These are phyloP conservation scores for Sporothrix protearum DNA, from an alignment of 2,329 filamentous ascomycete genomes.

Conservation along the genomic window DNA sequence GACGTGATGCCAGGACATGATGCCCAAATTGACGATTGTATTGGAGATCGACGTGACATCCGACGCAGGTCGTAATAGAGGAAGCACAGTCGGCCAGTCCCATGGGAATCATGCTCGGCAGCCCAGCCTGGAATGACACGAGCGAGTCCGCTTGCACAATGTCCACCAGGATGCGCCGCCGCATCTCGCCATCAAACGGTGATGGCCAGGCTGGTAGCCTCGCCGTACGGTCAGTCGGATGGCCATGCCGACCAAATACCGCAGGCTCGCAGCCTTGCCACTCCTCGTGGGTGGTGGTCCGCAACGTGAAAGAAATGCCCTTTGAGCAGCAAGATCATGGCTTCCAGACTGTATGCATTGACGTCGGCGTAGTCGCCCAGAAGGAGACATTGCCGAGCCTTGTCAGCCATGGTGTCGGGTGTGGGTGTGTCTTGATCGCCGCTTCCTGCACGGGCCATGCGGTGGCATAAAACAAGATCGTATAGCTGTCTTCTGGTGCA, in stretches of 20 bases:
- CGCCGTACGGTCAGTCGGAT: constrained; percentile 41
- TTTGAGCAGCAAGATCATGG: constrained; percentile 37
- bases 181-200: constrained; percentile 42
- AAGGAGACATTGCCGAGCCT: constrained; percentile 30
- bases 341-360: constrained; percentile 39
- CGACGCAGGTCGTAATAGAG: constrained; percentile 30
- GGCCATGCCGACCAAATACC: constrained; percentile 41
- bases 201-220: constrained; percentile 41
- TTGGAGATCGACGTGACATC: constrained; percentile 30
- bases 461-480: background rate
- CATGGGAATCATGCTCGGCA: constrained; percentile 49
- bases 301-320: constrained; percentile 26
- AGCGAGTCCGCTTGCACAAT: constrained; percentile 44
- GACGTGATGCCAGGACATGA: constrained; percentile 32
- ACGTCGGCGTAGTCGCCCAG: constrained; percentile 36
- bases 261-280: constrained; percentile 34
- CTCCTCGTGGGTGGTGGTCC: constrained; percentile 25
- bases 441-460: background rate
- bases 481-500: background rate
- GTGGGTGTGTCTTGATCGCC: background rate
- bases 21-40: constrained; percentile 32
- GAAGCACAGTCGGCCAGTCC: constrained; percentile 31
- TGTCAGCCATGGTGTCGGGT: background rate
- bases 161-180: constrained; percentile 40
- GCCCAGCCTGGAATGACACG: constrained; percentile 46